Base-by-base conservation (phyloP, 208 protist species). In the Crithidia expoeki region DNA sequence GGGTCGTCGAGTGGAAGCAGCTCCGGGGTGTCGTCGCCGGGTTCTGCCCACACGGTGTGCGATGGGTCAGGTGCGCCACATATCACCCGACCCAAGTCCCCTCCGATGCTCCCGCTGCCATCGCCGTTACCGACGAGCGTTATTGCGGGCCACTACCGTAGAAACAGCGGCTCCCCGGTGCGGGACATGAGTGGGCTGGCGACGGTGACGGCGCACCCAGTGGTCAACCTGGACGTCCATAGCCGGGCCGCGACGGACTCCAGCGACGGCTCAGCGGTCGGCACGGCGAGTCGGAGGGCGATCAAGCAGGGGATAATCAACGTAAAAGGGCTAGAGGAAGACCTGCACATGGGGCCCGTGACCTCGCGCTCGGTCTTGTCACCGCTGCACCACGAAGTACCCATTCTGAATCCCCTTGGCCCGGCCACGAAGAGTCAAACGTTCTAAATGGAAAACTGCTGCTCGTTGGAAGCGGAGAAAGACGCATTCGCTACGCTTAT, bases 11-110 rank as follows among this genome's bases (percentile, higher is more conserved):
- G 47, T 5, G 34, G 61, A 2, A 23, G 33, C 47, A 57, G 32
- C 34, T 67, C 47, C 21, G 30, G 23, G n/a, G 30, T 65, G 19
- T 52, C 46, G 12, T 65, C 59, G 4, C 59, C 59, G 17, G 27
- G 28, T 2, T 38, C 23, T 10, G 27, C 27, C 7, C 40, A 36
- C 42, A 10, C 2, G 17, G 0, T 27, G 5, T 42, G 42, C 40
- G 58, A 51, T 4, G n/a, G 16, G 3, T 9, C 42, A 47, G 16
- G 42, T n/a, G 42, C 9, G 16, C 14, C 12, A 9, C 58, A 51
- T 28, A 4, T 21, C 16, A 19, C 23, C 2, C 16, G 5, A 4
- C 3, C 42, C 38, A 49, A 63, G 38, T 51, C 58, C 2, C 27
- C 40, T 19, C 27, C 40, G 30, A 42, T 55, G 59, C n/a, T 42